Evolutionary conservation across 1,284 basidiomycete species (phyloP), one percentile per base, ranked within the genome.

Genomic region (Anthracocystis setariae): DNA sequence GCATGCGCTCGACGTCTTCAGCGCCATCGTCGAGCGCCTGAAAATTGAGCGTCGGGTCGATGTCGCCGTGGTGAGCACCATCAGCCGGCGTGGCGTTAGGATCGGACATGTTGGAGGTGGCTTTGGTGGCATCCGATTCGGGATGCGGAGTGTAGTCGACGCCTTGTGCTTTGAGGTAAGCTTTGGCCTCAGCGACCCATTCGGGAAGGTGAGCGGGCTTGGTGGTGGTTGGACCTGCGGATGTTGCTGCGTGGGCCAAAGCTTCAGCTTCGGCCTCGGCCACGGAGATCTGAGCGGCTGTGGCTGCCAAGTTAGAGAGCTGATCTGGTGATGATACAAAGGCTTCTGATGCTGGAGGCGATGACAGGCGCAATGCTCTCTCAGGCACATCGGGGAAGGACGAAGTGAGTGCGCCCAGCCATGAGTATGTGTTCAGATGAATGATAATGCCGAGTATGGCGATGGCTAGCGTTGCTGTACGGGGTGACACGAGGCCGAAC

Each of bases 391-490:
- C 64, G 21, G 76, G 73, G 0, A 78, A 42, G 8, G 62, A 60
- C 5, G 73, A 47, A 3, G 39, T 54, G 33, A 78, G 58, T 38
- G 66, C 25, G 21, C 62, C 64, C 2, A 76, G 51, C 66, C 64
- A 70, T 20, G 65, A 63, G 52, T 57, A 74, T 29, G 56, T 51
- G 37, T 73, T 76, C 45, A 74, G 53, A 25, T 78, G 76, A 18
- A 69, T 46, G 33, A 74, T 17, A 46, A 78, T 68, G 46, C 74
- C 76, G 12, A 74, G 46, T 10, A 71, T n/a, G 2, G 76, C 76
- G n/a, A 78, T 64, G 3, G 71, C 54, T 8, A 78, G 37, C 13
- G 76, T 78, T 1, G 72, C 68, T 29, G 64, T 66, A 15, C 74
- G 57, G 2, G 71, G 65, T 18, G 75, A 74, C 33, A 73, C 43